These are phyloP conservation scores for Populus pruinosa DNA, from an alignment of 345 rosid species.

Conservation along the genomic window DNA sequence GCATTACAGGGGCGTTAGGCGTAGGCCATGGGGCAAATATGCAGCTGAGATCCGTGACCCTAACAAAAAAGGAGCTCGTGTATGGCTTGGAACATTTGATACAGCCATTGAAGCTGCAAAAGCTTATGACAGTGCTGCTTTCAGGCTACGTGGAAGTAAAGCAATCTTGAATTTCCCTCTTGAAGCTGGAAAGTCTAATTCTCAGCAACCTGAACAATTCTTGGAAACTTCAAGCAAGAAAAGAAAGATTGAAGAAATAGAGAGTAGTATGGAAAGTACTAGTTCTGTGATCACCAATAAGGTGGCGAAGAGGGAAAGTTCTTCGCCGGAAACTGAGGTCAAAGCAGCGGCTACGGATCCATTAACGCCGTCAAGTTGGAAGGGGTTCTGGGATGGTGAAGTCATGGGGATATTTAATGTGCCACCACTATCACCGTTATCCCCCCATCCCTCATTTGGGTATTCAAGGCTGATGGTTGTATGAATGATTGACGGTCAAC, in stretches of 20 bases:
- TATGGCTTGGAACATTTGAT: conserved; percentile 93
- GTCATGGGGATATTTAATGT: conserved; percentile 61
- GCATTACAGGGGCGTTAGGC: conserved; percentile 81
- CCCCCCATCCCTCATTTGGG: conserved; percentile 53
- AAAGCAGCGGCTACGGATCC: conserved; percentile 32
- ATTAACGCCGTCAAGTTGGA: conserved; percentile 93
- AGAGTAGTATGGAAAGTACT: background rate
- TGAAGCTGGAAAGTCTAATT: conserved; percentile 39
- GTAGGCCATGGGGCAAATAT: conserved; percentile 88
- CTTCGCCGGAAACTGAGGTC: conserved; percentile 16
- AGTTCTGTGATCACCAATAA: background rate
- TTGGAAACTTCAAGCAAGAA: conserved; percentile 17
- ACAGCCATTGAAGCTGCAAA: conserved; percentile 78
- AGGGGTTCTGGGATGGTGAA: conserved; percentile 70
- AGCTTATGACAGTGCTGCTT: conserved; percentile 88
- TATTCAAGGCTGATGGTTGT: conserved; percentile 37
- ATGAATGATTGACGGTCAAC: conserved; percentile 10
- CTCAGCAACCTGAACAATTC: conserved; percentile 9
- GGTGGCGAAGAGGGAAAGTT: conserved; percentile 10
- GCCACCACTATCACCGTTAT: conserved; percentile 81
- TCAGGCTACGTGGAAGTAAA: conserved; percentile 75
- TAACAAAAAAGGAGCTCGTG: conserved; percentile 68
- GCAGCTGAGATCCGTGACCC: conserved; percentile 96
- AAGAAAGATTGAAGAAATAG: conserved; percentile 34
- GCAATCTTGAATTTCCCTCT: conserved; percentile 92